These are phyloP conservation scores for Colletotrichum sp. DNA, from an alignment of 2,329 filamentous ascomycete species.

Conservation along the genomic window DNA sequence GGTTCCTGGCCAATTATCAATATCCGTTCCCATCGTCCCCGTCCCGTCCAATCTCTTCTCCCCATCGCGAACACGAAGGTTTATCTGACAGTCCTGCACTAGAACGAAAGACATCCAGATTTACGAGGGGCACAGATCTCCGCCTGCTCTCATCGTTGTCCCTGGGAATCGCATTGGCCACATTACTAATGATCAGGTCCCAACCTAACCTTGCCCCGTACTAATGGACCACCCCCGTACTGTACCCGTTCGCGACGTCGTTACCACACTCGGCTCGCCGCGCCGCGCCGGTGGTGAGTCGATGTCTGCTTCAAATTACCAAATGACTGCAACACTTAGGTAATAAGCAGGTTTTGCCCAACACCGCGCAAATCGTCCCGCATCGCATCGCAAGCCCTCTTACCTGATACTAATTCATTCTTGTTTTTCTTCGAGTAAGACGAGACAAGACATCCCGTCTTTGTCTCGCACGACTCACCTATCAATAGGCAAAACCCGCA, in stretches of 20 bases:
- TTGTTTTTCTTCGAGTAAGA: not conserved
- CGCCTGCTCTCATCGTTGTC: not conserved
- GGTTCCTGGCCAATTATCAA: not conserved
- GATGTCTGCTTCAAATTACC: not conserved
- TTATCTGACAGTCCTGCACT: not conserved
- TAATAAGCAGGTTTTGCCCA: not conserved
- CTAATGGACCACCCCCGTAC: not conserved
- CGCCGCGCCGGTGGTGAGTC: not conserved
- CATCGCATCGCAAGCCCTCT: not conserved
- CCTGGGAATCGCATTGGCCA: not conserved
- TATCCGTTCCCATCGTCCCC: not conserved
- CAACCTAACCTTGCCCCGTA: not conserved
- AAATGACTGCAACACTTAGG: not conserved
- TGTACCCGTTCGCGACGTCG: not conserved
- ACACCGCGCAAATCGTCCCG: not conserved
- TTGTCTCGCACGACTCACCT: not conserved
- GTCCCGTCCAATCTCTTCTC: not conserved
- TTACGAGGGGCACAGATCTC: not conserved
- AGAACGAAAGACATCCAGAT: not conserved
- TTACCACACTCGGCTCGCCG: not conserved
- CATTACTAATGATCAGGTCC: not conserved
- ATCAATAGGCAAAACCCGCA: not conserved
- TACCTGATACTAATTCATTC: not conserved
- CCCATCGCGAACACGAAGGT: not conserved
- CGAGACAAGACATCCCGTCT: not conserved